phyloP scores from a whole-genome alignment of 805 yeast genomes.

The Kuraishia capsulata region DNA sequence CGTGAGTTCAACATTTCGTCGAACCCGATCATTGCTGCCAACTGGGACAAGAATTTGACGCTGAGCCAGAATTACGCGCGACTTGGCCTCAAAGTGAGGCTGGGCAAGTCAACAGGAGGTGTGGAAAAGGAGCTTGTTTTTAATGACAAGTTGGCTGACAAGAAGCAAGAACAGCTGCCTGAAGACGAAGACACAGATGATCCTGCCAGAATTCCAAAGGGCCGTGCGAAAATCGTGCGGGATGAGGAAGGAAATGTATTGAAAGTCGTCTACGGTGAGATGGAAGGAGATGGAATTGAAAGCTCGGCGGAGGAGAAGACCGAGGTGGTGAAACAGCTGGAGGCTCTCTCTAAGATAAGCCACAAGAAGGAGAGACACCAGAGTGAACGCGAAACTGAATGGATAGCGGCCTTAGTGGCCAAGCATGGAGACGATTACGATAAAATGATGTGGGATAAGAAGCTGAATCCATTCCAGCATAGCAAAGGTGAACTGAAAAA shows the following conservation, averaged over 20 bases:
- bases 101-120: conserved; percentile 75
- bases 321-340: conserved; percentile 61
- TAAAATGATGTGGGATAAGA: conserved; percentile 88
- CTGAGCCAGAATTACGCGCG: conserved; percentile 78
- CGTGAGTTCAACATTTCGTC: conserved; percentile 56
- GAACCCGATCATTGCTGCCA: conserved; percentile 76
- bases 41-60: conserved; percentile 84
- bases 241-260: conserved; percentile 61
- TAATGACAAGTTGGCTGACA: conserved; percentile 23
- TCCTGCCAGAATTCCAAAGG: conserved; percentile 59
- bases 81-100: conserved; percentile 63
- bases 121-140: conserved; percentile 41
- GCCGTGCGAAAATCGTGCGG: conserved; percentile 69
- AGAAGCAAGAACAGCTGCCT: conserved; percentile 25
- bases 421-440: conserved; percentile 85
- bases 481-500: conserved; percentile 75
- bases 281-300: conserved; percentile 27
- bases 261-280: conserved; percentile 64
- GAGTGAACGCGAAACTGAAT: conserved; percentile 65
- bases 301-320: conserved; percentile 26
- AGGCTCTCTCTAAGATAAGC: conserved; percentile 42
- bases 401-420: conserved; percentile 55
- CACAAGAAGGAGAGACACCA: conserved; percentile 30
- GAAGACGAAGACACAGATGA: conserved; percentile 31
- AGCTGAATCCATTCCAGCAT: conserved; percentile 75